These are phyloP conservation scores for Rhizophlyctis rosea DNA, from an alignment of 192 early-diverging fungal genomes.

Conservation along the genomic window DNA sequence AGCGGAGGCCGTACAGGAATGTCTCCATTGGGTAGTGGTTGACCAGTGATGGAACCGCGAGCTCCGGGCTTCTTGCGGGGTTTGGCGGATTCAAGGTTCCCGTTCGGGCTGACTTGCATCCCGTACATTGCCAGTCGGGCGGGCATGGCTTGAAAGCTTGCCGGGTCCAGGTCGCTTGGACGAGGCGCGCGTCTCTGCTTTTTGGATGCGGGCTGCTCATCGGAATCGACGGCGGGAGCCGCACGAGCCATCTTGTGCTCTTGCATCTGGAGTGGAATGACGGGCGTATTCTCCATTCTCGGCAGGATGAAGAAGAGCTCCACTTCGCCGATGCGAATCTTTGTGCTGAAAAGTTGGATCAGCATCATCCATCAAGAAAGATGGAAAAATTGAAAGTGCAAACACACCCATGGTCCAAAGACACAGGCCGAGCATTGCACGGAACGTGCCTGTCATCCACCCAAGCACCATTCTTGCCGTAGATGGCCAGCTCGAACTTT, in stretches of 20 bases:
- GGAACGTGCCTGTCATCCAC: constrained; percentile 76
- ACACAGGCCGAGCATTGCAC: constrained; percentile 61
- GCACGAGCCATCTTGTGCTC: neutral
- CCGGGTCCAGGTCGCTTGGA: neutral
- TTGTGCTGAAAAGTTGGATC: constrained; percentile 58
- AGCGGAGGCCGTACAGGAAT: constrained; percentile 59
- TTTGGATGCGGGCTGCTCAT: neutral
- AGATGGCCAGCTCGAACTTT: constrained; percentile 80
- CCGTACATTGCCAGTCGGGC: too few species aligned
- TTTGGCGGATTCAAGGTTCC: neutral
- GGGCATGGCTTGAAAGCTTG: neutral
- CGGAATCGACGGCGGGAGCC: neutral
- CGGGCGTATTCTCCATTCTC: constrained; percentile 1
- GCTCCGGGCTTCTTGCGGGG: constrained; percentile 4
- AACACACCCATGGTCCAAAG: constrained; percentile 59
- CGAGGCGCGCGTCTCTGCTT: neutral
- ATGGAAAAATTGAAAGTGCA: constrained; percentile 6
- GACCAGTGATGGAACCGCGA: constrained; percentile 2
- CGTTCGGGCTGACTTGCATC: too few species aligned
- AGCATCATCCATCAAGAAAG: too few species aligned
- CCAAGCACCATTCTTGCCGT: constrained; percentile 86
- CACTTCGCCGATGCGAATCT: constrained; percentile 82
- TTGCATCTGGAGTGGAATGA: neutral
- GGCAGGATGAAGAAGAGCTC: constrained; percentile 79
- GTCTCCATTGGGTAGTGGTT: neutral